Evolutionary conservation across 805 yeast species (phyloP), one percentile per base, ranked within the genome.

Genomic region (Kregervanrija delftensis): DNA sequence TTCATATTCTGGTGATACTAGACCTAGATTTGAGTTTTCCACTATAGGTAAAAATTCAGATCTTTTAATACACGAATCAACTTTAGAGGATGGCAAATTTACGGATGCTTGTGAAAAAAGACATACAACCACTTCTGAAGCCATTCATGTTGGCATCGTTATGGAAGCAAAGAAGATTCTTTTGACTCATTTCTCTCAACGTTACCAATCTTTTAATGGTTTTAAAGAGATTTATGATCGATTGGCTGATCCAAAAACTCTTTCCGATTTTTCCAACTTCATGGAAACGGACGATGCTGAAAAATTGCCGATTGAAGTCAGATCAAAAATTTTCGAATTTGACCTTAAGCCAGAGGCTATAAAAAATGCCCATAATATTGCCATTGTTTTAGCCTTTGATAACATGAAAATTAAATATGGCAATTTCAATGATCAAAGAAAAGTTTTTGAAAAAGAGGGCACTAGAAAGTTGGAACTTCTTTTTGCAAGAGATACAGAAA

Each of bases 1-100:
- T 1, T 83, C 96, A 1, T 93, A 86, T 60, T 88, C 96, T 2
- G 99, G 99, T 11, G 99, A 93, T 59, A 87, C 98, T 0, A 76
- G 97, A 55, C 99, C 99, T 0, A 81, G 79, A 50, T 57, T 66
- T 3, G 65, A 60, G 40, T 89, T 89, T 63, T 55, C 67, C 2
- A 70, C 66, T 2, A 74, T 86, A 43, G 98, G 96, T 1, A 48
- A 58, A 15, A 61, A 68, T 11, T 76, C 87, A 28, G 91, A 88
- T 57, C 61, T 93, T 40, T 70, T 93, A 47, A 81, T 93, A 40
- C 99, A 93, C 62, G 99, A 93, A 61, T 90, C 97, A 0, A 87
- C 99, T 0, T 74, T 93, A 49, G 96, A 87, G 46, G 86, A 88
- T 60, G 86, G 76, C 31, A 69, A 88, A 39, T 66, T 72, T 6